Base-by-base conservation (phyloP, 208 protist species). In the Crithidia acanthocephali region DNA sequence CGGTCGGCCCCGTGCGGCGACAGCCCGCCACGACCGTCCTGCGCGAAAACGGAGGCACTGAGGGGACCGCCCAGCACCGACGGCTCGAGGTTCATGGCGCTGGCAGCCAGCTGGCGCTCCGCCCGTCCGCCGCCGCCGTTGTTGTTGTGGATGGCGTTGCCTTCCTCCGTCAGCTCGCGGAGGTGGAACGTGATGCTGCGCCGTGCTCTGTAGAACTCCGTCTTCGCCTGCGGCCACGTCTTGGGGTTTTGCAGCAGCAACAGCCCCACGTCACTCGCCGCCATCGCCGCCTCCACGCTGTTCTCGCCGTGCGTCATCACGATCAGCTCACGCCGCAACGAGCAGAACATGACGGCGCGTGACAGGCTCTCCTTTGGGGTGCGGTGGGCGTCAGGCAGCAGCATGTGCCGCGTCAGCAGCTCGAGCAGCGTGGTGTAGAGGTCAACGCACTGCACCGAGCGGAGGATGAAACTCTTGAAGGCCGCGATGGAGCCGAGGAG, bases 271-370 rank as follows among this genome's bases (percentile, higher is more conserved):
- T 83, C 83, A 30, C 78, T 80, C 11, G 70, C 73, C 60, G 79
- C 79, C 35, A 81, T 73, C n/a, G 76, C 75, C 22, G 79, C 83
- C 67, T 87, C 79, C 2, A 80, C 35, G 58, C 75, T 83, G 32
- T 56, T 44, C 45, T 83, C 75, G 37, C 83, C 83, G 68, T 80
- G 74, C 35, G 63, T 72, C 37, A 81, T 59, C 27, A 78, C 79
- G 11, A 80, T 67, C 0, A 81, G 58, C 51, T 87, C 79, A 2
- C 75, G 79, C 11, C 83, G 78, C 45, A 85, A 65, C 15, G 77
- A 74, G 51, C 76, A 83, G 53, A 79, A 78, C 53, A 69, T 79
- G 33, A 80, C 74, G 3, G 83, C 78, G 11, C 73, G 73, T n/a
- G 68, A 63, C 56, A 83, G 56, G 27, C 79, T 71, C 47, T 87